Evolutionary conservation across 768 basidiomycete genomes (phyloP), one percentile per base, ranked within the genome.

Genomic region (Podaxis sp.): DNA sequence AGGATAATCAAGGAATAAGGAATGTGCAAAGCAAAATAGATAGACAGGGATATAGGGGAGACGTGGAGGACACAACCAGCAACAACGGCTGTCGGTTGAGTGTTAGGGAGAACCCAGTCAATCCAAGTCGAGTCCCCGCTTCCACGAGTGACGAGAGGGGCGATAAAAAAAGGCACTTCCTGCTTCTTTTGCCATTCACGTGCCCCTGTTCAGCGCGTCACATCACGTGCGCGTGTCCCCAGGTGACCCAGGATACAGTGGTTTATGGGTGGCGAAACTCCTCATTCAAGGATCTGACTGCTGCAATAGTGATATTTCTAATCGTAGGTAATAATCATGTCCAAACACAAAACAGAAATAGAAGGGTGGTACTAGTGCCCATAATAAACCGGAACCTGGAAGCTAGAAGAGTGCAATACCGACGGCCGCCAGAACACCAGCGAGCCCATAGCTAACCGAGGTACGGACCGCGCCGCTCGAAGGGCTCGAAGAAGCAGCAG

Each of bases 391-490:
- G 26, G 40, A 37, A 53, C 33, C n/a, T 13, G 15, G 26, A 33
- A 12, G 40, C 77, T 73, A 84, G 59, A 85, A 75, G 22, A 86
- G 73, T 54, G 76, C 76, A 57, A 80, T 77, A 46, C 85, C 85
- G 59, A 84, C 71, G 49, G 86, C 66, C 22, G 84, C 84, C 69
- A 87, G 72, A 40, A 85, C 36, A 41, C 79, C 79, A 52, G 81
- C 83, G 26, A 85, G 66, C 15, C 83, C 81, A 66, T 80, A 74
- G 0, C 76, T 68, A 10, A 77, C 71, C 56, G 74, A 66, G 44
- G 66, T 57, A 61, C 70, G 74, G 36, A 63, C 55, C 12, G 67
- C 67, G 13, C 66, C 68, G 56, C 68, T 70, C 55, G 53, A 36
- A 12, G 64, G 26, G 11, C 13, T 51, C 58, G 41, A 69, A 49